These are phyloP conservation scores for Sicyos baderoa DNA, from an alignment of 306 rosid genomes.

Conservation along the genomic window DNA sequence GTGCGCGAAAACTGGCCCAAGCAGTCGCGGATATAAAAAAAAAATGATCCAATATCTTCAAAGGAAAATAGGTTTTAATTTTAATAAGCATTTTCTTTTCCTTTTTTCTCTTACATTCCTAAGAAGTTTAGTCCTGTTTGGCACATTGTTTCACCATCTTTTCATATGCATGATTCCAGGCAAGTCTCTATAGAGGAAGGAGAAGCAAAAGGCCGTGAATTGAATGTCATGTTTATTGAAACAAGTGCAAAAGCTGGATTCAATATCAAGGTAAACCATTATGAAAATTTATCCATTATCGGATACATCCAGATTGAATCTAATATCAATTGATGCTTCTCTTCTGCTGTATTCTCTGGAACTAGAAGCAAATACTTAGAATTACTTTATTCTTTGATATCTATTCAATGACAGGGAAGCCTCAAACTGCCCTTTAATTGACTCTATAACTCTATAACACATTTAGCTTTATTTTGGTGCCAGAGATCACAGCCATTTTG, in stretches of 20 bases:
- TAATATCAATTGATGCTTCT: neutral
- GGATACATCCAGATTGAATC: neutral
- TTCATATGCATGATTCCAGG: conserved; percentile 29
- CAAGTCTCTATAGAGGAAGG: conserved; percentile 91
- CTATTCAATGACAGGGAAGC: no score
- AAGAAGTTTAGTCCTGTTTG: neutral
- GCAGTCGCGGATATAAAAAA: no score
- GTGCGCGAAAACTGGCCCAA: no score
- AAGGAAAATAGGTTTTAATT: neutral
- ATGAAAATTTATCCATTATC: neutral
- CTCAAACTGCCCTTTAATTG: no score
- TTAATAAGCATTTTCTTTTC: neutral
- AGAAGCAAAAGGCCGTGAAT: conserved; percentile 67
- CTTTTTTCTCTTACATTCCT: neutral
- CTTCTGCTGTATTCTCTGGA: neutral
- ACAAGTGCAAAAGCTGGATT: conserved; percentile 92
- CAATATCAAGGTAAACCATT: conserved; percentile 57
- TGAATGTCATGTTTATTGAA: conserved; percentile 77
- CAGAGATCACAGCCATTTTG: no score
- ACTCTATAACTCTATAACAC: no score
- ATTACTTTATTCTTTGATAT: neutral
- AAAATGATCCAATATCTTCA: neutral
- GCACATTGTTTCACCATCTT: neutral
- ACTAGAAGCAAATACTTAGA: neutral
- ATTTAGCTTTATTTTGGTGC: no score